Evolutionary conservation across 1,139 yeast genomes (phyloP).

Genomic region (Nadsonia commutata): DNA sequence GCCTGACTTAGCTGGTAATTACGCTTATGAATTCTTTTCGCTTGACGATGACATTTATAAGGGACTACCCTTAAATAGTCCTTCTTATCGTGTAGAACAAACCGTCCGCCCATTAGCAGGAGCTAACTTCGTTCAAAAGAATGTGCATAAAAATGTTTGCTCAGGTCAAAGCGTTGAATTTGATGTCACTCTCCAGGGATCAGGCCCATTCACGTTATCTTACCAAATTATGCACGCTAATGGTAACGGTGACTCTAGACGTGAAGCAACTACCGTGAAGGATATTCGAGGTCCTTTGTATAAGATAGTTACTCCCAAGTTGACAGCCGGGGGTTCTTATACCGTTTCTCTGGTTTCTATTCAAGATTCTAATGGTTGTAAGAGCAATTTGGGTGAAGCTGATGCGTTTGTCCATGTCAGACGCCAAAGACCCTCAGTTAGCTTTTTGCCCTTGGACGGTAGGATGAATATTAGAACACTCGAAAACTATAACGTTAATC

Average conservation of each 20-base stretch:
- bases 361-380: conserved; percentile 61
- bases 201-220: conserved; percentile 57
- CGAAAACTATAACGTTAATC: conserved; percentile 42
- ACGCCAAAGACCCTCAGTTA: conserved; percentile 47
- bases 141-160: conserved; percentile 24
- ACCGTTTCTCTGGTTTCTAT: conserved; percentile 48
- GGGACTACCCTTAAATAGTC: conserved; percentile 17
- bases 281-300: conserved; percentile 29
- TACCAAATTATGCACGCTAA: conserved; percentile 51
- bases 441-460: conserved; percentile 28
- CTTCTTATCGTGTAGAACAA: conserved; percentile 19
- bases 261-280: conserved; percentile 29
- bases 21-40: conserved; percentile 50
- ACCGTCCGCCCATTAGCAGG: conserved; percentile 25
- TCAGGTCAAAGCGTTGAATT: conserved; percentile 33
- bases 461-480: conserved; percentile 15
- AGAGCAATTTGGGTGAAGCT: conserved; percentile 46
- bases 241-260: conserved; percentile 21
- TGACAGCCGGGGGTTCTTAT: conserved; percentile 56
- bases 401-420: conserved; percentile 51
- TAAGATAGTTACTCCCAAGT: conserved; percentile 37
- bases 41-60: conserved; percentile 25
- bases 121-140: conserved; percentile 20
- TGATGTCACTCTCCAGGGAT: conserved; percentile 54
- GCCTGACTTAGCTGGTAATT: conserved; percentile 73